Base-by-base conservation (phyloP, 768 basidiomycete genomes). In the Dioszegia crocea region DNA sequence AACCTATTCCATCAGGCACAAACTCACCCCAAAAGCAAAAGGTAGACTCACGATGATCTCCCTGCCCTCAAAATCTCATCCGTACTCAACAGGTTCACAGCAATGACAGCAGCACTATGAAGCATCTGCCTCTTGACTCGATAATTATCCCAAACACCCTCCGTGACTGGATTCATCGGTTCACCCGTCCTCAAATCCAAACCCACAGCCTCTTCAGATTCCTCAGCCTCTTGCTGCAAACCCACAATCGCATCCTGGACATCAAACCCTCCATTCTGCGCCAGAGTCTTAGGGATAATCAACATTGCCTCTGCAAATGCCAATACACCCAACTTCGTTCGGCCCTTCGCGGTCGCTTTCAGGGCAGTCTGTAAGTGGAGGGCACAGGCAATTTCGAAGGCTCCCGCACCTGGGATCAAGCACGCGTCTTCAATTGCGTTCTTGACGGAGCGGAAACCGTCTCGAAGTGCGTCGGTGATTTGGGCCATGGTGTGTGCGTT, bases 121-220 rank as follows among this genome's bases (percentile, higher is more conserved):
- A 99, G 79, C 91, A 99, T 96, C 76, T 99, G 96, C 61, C 94
- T 82, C 82, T 99, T 99, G 61, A 99, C 96, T 65, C 96, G 83
- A 75, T 96, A 98, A 79, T 97, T 98, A 76, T 99, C 96, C 93
- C 93, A 99, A 26, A 99, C 86, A 36, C 96, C 96, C 73, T 92
- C 88, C 4, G 90, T 86, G 10, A 89, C 89, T 21, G 96, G 96
- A 73, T 99, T 94, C 73, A 94, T 88, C 1, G 94, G 92, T 77
- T 96, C 91, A 51, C 96, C 96, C 17, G 91, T 88, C 74, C 91
- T 81, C 36, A 99, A 80, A 78, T 98, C 90, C 62, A 99, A 77
- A 16, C 96, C 96, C 63, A 94, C 93, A 43, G 84, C 92, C 64
- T 96, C 92, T 0, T 88, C 88, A 71, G 90, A 86, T 73, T 97